Evolutionary conservation across 169 alveolate species (phyloP).

Genomic region (Pseudocohnilembus persalinus): DNA sequence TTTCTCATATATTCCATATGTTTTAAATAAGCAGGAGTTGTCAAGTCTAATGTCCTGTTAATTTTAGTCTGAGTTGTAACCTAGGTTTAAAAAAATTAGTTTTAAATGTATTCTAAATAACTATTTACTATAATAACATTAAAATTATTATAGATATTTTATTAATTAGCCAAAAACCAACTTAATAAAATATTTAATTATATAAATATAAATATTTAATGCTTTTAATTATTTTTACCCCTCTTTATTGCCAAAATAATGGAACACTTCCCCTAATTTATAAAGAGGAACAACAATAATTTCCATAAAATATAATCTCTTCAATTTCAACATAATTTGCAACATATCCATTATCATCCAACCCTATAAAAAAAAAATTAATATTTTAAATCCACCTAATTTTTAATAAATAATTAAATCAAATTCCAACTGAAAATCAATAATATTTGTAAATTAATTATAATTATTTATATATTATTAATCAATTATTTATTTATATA

Average conservation of each 20-base stretch:
- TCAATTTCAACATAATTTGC: slow-evolving; percentile 97
- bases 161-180: too few species aligned
- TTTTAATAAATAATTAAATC: too few species aligned
- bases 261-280: slow-evolving; percentile 97
- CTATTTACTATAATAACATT: too few species aligned
- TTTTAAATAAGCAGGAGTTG: slow-evolving; percentile 61
- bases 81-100: background rate
- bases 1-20: slow-evolving; percentile 56
- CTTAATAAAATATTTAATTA: too few species aligned
- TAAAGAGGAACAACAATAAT: slow-evolving; percentile 67
- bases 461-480: too few species aligned
- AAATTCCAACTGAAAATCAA: too few species aligned
- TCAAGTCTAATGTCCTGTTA: slow-evolving; percentile 59
- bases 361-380: slow-evolving; percentile 81
- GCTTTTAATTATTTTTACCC: slow-evolving; percentile 72
- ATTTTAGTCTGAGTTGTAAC: slow-evolving; percentile 46
- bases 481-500: too few species aligned
- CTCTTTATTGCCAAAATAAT: slow-evolving; percentile 94
- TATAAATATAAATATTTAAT: slow-evolving; percentile 56
- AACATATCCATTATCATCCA: slow-evolving; percentile 95
- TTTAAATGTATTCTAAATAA: too few species aligned
- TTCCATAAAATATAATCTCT: slow-evolving; percentile 75
- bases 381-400: too few species aligned
- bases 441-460: too few species aligned
- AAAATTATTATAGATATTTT: too few species aligned